Evolutionary conservation across 441 rosid genomes (phyloP).

Genomic region (Erysimum cheiri): DNA sequence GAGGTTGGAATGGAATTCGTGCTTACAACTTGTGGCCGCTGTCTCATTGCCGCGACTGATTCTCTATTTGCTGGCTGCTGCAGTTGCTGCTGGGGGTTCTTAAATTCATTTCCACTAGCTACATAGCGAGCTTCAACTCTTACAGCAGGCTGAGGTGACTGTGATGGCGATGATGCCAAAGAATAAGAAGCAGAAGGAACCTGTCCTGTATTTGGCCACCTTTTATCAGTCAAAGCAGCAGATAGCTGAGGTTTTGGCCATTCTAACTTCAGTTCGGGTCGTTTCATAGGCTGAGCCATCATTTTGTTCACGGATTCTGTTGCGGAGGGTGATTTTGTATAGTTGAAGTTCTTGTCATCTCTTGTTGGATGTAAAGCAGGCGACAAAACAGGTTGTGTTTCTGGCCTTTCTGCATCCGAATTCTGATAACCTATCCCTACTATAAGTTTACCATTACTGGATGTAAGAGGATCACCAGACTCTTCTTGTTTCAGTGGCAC

Average conservation of each 20-base stretch:
- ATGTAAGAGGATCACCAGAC: constrained; percentile 53
- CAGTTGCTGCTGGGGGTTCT: constrained; percentile 52
- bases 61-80: constrained; percentile 65
- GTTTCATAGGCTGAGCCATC: constrained; percentile 60
- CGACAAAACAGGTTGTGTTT: constrained; percentile 47
- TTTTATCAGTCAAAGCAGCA: constrained; percentile 58
- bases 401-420: constrained; percentile 47
- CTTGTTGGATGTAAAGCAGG: constrained; percentile 56
- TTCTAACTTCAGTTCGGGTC: constrained; percentile 63
- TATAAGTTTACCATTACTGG: constrained; percentile 47
- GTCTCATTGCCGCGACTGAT: constrained; percentile 74
- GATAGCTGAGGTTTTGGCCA: constrained; percentile 71
- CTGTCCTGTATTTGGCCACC: constrained; percentile 61
- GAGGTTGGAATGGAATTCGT: constrained; percentile 56
- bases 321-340: constrained; percentile 53
- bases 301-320: constrained; percentile 51
- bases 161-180: constrained; percentile 63
- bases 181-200: constrained; percentile 59
- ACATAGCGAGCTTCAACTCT: constrained; percentile 59
- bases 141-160: constrained; percentile 55
- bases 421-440: constrained; percentile 50
- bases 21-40: constrained; percentile 68
- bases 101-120: constrained; percentile 61
- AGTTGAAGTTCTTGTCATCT: constrained; percentile 73
- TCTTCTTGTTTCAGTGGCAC: constrained; percentile 56